These are phyloP conservation scores for Epichloe amarillans DNA, from an alignment of 2,329 filamentous ascomycete species.

Conservation along the genomic window DNA sequence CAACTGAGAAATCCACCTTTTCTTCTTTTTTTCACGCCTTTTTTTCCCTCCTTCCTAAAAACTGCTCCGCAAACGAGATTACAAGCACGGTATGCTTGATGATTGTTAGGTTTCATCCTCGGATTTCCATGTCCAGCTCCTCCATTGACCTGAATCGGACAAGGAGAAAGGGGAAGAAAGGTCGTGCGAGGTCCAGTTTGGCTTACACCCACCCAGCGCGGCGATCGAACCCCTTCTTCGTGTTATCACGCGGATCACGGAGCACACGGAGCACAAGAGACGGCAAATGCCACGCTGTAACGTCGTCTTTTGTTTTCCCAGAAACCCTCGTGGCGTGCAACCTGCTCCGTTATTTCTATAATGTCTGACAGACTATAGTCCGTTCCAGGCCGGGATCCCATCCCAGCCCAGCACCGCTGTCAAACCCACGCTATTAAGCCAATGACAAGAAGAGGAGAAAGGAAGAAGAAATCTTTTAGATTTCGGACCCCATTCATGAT, in stretches of 20 bases:
- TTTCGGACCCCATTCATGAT: not conserved
- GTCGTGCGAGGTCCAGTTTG: not conserved
- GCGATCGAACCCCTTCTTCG: not conserved
- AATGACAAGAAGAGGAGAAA: too few species aligned
- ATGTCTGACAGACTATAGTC: not conserved
- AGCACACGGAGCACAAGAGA: too few species aligned
- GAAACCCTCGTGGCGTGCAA: too few species aligned
- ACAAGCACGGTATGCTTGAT: too few species aligned
- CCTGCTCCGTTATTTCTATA: too few species aligned
- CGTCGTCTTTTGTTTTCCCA: too few species aligned
- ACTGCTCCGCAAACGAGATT: too few species aligned
- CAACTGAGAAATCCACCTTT: not conserved
- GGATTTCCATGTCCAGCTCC: not conserved
- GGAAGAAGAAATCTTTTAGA: not conserved
- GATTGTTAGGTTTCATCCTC: not conserved
- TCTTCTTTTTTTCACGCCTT: not conserved
- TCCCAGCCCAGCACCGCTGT: too few species aligned
- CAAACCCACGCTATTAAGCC: too few species aligned
- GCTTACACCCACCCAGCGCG: not conserved
- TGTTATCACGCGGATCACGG: not conserved
- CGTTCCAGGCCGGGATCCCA: not conserved
- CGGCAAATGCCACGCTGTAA: too few species aligned
- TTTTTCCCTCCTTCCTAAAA: too few species aligned
- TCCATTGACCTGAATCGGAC: not conserved
- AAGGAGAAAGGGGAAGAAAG: too few species aligned